Evolutionary conservation across 208 protist species (phyloP).

Genomic region (Leishmania major): DNA sequence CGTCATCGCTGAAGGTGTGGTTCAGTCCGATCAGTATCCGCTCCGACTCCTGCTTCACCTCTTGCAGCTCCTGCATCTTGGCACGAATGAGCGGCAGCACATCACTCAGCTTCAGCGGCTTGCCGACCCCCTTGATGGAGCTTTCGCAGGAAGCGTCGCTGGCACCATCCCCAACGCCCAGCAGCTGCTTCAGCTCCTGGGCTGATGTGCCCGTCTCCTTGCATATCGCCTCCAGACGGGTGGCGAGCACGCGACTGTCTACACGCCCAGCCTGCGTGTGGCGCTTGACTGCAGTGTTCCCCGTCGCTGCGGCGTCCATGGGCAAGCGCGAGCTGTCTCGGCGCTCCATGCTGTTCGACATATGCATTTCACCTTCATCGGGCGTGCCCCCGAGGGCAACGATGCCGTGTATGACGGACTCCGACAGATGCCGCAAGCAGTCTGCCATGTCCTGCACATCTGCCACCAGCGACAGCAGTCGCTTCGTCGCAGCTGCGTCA

Average conservation of each 20-base stretch:
- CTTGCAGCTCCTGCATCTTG: constrained; percentile 49
- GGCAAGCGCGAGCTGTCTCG: constrained; percentile 8
- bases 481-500: not conserved
- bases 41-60: constrained; percentile 43
- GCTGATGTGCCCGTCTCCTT: constrained; percentile 41
- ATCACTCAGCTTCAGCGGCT: constrained; percentile 28
- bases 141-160: not conserved
- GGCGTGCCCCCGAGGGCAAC: constrained; percentile 23
- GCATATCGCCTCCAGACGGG: constrained; percentile 37
- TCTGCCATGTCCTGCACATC: constrained; percentile 29
- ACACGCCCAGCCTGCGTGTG: not conserved
- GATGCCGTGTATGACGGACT: constrained; percentile 35
- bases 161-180: constrained; percentile 22
- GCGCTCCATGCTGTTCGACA: not conserved
- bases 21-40: constrained; percentile 41
- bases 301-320: constrained; percentile 1
- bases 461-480: constrained; percentile 15
- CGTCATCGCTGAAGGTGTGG: constrained; percentile 37
- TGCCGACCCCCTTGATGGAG: not conserved
- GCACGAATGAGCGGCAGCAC: constrained; percentile 35
- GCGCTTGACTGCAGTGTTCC: not conserved
- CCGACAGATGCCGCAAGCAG: constrained; percentile 27
- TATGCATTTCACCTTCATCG: not conserved
- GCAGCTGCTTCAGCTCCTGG: constrained; percentile 35
- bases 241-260: constrained; percentile 8